A percentile compares a stretch with the other conserved stretches of the same genome.
phyloP scores from a whole-genome alignment of 2,329 filamentous ascomycete species.

The Chaetomiaceae sp. region DNA sequence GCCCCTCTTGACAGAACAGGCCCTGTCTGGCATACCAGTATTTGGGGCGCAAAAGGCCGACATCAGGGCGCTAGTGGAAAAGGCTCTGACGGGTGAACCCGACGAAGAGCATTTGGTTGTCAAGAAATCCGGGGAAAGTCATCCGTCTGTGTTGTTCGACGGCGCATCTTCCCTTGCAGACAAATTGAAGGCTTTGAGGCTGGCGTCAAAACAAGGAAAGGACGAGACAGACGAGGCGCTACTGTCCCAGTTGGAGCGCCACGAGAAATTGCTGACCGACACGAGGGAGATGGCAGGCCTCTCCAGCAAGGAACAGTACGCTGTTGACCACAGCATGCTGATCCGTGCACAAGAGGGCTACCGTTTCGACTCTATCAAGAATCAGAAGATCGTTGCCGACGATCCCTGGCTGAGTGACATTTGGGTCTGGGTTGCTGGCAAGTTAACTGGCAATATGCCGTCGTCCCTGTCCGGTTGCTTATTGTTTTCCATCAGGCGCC shows the following conservation, averaged over 20 bases:
- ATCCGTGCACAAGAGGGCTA: conserved; percentile 58
- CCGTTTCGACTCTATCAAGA: conserved; percentile 59
- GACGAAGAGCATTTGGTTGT: conserved; percentile 33
- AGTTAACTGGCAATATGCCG: conserved; percentile 19
- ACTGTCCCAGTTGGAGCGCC: conserved; percentile 50
- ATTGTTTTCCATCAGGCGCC: conserved; percentile 42
- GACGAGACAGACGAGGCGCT: conserved; percentile 26
- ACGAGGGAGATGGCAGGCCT: conserved; percentile 43
- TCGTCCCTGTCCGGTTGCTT: no score
- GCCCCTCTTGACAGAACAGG: conserved; percentile 49
- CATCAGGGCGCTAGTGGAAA: conserved; percentile 39
- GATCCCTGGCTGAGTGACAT: conserved; percentile 71
- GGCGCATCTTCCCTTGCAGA: conserved; percentile 41
- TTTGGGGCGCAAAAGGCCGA: conserved; percentile 50
- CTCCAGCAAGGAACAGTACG: conserved; percentile 46
- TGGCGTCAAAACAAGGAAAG: conserved; percentile 22
- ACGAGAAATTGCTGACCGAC: conserved; percentile 49
- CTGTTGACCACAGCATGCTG: conserved; percentile 55
- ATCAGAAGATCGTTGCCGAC: conserved; percentile 62
- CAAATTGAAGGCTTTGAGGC: conserved; percentile 45
- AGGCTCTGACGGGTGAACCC: conserved; percentile 34
- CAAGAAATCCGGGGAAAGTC: conserved; percentile 31
- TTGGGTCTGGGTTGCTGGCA: conserved; percentile 72
- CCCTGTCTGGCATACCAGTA: conserved; percentile 49
- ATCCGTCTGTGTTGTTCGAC: conserved; percentile 40